Evolutionary conservation across 331 rosid species (phyloP).

Genomic region (Erythrophleum ivorense): DNA sequence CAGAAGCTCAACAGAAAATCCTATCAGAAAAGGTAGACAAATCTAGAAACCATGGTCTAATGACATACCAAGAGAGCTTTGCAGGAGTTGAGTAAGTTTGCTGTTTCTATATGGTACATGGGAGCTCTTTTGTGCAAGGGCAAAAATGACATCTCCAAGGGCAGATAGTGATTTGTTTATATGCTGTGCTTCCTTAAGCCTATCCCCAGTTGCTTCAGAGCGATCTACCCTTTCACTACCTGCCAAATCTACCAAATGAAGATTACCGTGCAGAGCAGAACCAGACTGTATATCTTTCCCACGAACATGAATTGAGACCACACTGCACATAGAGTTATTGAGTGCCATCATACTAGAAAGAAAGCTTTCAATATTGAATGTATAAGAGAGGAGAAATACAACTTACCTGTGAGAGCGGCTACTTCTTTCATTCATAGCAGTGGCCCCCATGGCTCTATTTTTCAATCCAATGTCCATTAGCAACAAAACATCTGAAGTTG

Average conservation of each 20-base stretch:
- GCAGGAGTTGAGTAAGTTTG: conserved; percentile 97
- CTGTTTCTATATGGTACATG: conserved; percentile 97
- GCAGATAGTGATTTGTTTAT: conserved; percentile 91
- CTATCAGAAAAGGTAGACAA: background rate
- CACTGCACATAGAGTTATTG: conserved; percentile 53
- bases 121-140: conserved; percentile 79
- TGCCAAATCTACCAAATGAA: conserved; percentile 95
- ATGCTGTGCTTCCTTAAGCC: conserved; percentile 91
- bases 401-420: conserved; percentile 90
- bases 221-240: conserved; percentile 97
- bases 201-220: conserved; percentile 84
- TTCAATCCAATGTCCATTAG: conserved; percentile 78
- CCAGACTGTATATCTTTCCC: conserved; percentile 75
- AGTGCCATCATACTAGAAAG: conserved; percentile 33
- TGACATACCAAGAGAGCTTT: conserved; percentile 76
- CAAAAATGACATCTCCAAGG: conserved; percentile 93
- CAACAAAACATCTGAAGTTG: conserved; percentile 73
- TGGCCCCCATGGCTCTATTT: conserved; percentile 87
- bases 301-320: conserved; percentile 81
- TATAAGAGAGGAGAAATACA: conserved; percentile 1
- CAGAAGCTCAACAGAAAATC: background rate
- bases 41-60: conserved; percentile 20
- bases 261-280: conserved; percentile 67
- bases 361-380: conserved; percentile 7
- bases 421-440: conserved; percentile 94